Evolutionary conservation across 345 rosid species (phyloP).

Genomic region (Toxicodendron radicans): DNA sequence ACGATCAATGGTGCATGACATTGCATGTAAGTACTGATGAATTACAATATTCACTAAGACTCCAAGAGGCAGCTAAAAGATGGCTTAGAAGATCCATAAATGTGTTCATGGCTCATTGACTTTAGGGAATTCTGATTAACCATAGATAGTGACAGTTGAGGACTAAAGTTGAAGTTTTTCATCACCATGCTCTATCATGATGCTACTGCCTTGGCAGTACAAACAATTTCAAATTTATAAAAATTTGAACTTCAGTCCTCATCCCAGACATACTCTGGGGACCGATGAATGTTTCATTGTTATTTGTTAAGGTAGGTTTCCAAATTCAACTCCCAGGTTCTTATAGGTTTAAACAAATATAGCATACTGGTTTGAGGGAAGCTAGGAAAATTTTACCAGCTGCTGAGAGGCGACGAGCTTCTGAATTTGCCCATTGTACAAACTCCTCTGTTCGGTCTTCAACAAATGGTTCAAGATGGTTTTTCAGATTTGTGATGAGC

Average conservation of each 20-base stretch:
- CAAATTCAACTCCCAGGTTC: not conserved
- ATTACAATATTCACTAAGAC: not conserved
- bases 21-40: not conserved
- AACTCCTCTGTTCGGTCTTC: constrained; percentile 68
- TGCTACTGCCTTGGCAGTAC: not conserved
- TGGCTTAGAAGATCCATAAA: not conserved
- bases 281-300: not conserved
- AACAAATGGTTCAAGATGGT: constrained; percentile 66
- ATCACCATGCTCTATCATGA: not conserved
- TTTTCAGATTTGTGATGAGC: constrained; percentile 62
- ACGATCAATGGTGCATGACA: not conserved
- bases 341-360: not conserved
- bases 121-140: not conserved
- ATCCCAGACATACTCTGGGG: not conserved
- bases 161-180: not conserved
- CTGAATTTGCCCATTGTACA: constrained; percentile 67
- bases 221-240: not conserved
- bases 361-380: not conserved
- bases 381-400: constrained; percentile 54
- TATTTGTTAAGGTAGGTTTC: not conserved
- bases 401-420: constrained; percentile 68
- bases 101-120: not conserved
- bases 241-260: not conserved
- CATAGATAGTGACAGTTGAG: not conserved
- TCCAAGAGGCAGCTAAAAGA: not conserved